Base-by-base conservation (phyloP, 2,329 filamentous ascomycete genomes). In the Diaporthe sp. region DNA sequence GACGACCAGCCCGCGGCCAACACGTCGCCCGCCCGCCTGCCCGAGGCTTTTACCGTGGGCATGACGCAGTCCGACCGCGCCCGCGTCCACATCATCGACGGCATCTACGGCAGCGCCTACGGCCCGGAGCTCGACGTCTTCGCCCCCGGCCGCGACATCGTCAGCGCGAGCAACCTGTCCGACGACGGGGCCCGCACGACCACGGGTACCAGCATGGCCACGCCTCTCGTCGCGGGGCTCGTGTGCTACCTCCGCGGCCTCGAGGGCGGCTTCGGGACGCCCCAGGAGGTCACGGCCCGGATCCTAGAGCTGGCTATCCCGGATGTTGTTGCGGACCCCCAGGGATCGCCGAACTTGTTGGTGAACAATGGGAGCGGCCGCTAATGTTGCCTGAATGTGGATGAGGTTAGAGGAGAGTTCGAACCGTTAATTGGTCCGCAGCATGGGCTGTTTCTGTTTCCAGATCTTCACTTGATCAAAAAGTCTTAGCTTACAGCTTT, bases 131-230 rank as follows among this genome's bases (percentile, higher is more conserved):
- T 87, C 44, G 85, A 87, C 73, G 79, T 87, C 73, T 86, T 86
- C 47, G 86, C 85, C 0, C 85, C 86, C 1, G 86, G 86, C 8
- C 81, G 82, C 13, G 77, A 79, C 61, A 81, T 87, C 58, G 76
- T 85, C 1, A 86, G 83, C 22, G 82, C 87, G 3, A 87, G 85
- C 82, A 84, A 82, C 58, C 81, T 82, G 47, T 79, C 79, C 65
- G 12, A 74, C 50, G 4, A 83, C 78, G 8, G 84, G 87, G 32
- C 86, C 80, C 22, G 82, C 58, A 85, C 79, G 32, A 84, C 90
- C 78, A 87, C 85, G 22, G 91, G 91, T 44, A 93, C 91, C 10
- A 90, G 87, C 50, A 92, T 92, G 90, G 88, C 91, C 2, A 83
- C 86, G 7, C 90, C 91, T 0, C 90, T 92, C 78, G 84, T 93